These are phyloP conservation scores for Alternaria brassicicola DNA, from an alignment of 2,329 filamentous ascomycete genomes.

Conservation along the genomic window DNA sequence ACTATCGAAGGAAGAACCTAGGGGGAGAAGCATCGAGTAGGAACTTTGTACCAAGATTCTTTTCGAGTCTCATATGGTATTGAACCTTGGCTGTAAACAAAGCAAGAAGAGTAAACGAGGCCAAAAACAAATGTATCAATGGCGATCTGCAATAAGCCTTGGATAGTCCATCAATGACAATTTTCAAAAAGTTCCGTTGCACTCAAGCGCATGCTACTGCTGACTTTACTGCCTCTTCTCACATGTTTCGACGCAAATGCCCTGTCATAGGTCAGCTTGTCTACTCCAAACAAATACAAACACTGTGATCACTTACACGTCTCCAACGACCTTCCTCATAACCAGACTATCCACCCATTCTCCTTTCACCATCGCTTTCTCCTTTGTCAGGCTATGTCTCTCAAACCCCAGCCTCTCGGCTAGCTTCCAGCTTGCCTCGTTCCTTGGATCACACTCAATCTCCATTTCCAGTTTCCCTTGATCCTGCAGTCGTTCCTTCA, in stretches of 20 bases:
- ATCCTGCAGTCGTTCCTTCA: slow-evolving; percentile 16
- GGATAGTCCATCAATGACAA: background rate
- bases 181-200: slow-evolving; percentile 6
- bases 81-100: background rate
- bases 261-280: background rate
- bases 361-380: slow-evolving; percentile 39
- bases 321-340: slow-evolving; percentile 27
- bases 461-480: slow-evolving; percentile 29
- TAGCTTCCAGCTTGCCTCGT: slow-evolving; percentile 36
- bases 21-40: background rate
- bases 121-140: background rate
- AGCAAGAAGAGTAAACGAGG: background rate
- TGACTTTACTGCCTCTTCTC: slow-evolving; percentile 5
- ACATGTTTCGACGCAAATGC: slow-evolving; percentile 6
- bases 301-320: slow-evolving; percentile 8
- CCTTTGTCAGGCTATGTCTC: slow-evolving; percentile 32
- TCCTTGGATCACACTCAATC: slow-evolving; percentile 47
- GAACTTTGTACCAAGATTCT: background rate
- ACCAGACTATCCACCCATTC: slow-evolving; percentile 43
- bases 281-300: background rate
- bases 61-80: background rate
- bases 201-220: slow-evolving; percentile 7
- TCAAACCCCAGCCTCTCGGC: slow-evolving; percentile 41
- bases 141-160: background rate
- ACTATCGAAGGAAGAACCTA: background rate